A percentile compares a stretch with the other conserved stretches of the same genome.
Evolutionary conservation across 768 basidiomycete species (phyloP).

Genomic region (Hortiboletus flavorubellus): DNA sequence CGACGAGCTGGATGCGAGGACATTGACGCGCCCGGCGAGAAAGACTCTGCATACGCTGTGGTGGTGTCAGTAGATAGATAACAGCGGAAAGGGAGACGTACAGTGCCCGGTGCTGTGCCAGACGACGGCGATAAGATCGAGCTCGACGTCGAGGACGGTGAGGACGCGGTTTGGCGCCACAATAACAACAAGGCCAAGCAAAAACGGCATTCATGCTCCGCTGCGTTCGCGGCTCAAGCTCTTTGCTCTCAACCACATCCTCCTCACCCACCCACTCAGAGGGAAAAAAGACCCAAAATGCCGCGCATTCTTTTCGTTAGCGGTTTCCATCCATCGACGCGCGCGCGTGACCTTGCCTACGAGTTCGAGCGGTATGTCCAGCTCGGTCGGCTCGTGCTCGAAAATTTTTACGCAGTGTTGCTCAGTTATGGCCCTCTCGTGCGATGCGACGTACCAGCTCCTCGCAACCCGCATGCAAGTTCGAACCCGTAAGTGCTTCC

Average conservation of each 20-base stretch:
- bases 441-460: constrained; percentile 88
- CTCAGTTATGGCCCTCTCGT: constrained; percentile 78
- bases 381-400: neutral
- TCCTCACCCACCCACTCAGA: neutral
- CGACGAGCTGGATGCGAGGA: too few relatives aligned
- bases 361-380: constrained; percentile 77
- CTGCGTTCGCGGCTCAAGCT: constrained; percentile 16
- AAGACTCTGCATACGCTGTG: constrained; percentile 16
- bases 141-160: neutral
- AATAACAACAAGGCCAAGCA: constrained; percentile 34
- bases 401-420: constrained; percentile 7
- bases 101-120: neutral
- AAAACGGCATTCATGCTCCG: constrained; percentile 30
- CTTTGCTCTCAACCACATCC: constrained; percentile 27
- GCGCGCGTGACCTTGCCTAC: constrained; percentile 78
- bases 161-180: constrained; percentile 30
- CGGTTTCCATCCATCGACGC: constrained; percentile 79
- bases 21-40: too few relatives aligned
- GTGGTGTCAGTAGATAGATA: too few relatives aligned
- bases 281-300: constrained; percentile 37
- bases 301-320: constrained; percentile 85
- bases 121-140: neutral
- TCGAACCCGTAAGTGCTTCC: constrained; percentile 75
- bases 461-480: constrained; percentile 69
- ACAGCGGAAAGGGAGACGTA: too few relatives aligned